These are phyloP conservation scores for Ogataea kodamae DNA, from an alignment of 805 yeast genomes.

Conservation along the genomic window DNA sequence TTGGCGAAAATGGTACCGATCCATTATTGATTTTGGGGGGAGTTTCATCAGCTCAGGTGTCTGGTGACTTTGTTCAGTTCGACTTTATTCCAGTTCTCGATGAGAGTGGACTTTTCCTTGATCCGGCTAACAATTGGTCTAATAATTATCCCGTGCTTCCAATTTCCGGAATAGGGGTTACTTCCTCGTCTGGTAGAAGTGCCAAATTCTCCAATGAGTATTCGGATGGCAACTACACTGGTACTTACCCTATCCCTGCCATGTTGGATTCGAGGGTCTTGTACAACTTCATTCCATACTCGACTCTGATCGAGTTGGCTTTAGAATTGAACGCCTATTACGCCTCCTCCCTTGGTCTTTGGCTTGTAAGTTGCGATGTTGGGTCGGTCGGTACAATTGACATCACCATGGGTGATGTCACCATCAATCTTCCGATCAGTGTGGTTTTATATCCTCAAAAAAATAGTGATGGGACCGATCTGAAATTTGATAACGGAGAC, in stretches of 20 bases:
- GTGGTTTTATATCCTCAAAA: conserved; percentile 42
- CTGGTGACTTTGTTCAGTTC: conserved; percentile 47
- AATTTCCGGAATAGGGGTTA: conserved; percentile 42
- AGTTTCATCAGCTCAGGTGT: conserved; percentile 44
- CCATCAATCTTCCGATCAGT: conserved; percentile 47
- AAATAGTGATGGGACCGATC: conserved; percentile 32
- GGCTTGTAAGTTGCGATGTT: conserved; percentile 64
- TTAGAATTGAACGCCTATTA: conserved; percentile 68
- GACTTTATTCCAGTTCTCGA: conserved; percentile 44
- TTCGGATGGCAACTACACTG: conserved; percentile 38
- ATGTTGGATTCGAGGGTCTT: conserved; percentile 54
- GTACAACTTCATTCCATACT: conserved; percentile 51
- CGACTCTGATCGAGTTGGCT: conserved; percentile 56
- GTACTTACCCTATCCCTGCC: conserved; percentile 46
- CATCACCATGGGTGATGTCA: conserved; percentile 50
- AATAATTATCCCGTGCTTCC: conserved; percentile 41
- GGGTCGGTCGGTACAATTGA: conserved; percentile 48
- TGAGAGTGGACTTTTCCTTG: conserved; percentile 9
- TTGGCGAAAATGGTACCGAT: conserved; percentile 23
- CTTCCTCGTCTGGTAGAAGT: conserved; percentile 28
- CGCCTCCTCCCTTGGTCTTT: conserved; percentile 40
- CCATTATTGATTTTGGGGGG: conserved; percentile 55
- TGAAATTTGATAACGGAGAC: conserved; percentile 51
- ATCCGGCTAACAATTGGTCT: conserved; percentile 16
- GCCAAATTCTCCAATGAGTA: conserved; percentile 31